Base-by-base conservation (phyloP, 495 filamentous ascomycete species). In the Talaromyces nanjingensis region DNA sequence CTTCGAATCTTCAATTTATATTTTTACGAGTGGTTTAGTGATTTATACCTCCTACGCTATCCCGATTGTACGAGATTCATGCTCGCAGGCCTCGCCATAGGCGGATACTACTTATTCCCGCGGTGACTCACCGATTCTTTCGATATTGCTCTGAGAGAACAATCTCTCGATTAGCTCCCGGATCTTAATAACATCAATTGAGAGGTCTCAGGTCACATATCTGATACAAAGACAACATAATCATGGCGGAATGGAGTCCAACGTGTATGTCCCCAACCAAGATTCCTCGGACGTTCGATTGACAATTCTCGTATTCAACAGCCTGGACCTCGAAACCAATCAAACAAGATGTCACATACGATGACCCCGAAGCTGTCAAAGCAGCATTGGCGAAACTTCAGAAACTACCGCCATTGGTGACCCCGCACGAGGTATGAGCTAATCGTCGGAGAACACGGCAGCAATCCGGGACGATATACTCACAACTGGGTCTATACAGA, bases 321-420 rank as follows among this genome's bases (percentile, higher is more conserved):
- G 92, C 94, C 34, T 98, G 94, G 94, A 84, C 85, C 52, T 83
- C 86, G 14, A 96, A 96, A 70, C 92, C 94, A 9, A 93, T 96
- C 76, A 92, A 93, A 72, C 94, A 98, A 76, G 86, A 86, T 66
- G 92, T 96, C 45, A 76, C 85, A 56, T 98, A 98, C 68, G 81
- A 87, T 14, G 87, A 97, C 75, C 73, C 74, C 8, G 69, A 79
- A 4, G 84, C 81, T 7, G 81, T 96, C 22, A 74, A 84, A 60
- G 83, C 83, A 29, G 84, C 91, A 14, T 73, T 92, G 1, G 68
- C 74, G 1, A 91, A 96, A 75, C 82, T 98, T 53, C 77, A 86
- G 64, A 83, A 82, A 58, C 81, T 97, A 6, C 94, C 94, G 7
- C 94, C 94, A 1, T 82, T 98, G 63, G 94, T 98, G 9, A 96